Conservation (phyloP, 768 basidiomycete genomes). For the Gelatoporia subvermispora region DNA sequence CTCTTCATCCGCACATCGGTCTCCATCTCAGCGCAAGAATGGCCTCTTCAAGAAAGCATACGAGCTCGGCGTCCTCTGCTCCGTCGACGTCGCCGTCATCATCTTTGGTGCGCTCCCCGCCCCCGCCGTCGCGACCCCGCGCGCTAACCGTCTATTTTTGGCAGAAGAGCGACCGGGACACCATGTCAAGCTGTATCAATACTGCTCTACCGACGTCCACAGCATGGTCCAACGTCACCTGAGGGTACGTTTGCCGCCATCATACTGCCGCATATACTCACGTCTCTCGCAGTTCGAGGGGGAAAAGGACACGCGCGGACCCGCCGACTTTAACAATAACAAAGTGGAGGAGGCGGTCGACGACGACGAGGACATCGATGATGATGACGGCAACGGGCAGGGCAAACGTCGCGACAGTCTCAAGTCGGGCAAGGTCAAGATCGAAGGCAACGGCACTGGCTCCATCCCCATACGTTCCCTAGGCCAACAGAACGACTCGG, state of each 20-base stretch:
- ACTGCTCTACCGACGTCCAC: constrained; percentile 68
- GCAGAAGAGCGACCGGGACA: constrained; percentile 75
- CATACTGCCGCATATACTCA: background rate
- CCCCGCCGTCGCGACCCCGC: background rate
- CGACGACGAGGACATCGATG: constrained; percentile 33
- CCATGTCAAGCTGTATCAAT: constrained; percentile 78
- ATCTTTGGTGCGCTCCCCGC: constrained; percentile 59
- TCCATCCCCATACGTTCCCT: constrained; percentile 16
- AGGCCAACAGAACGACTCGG: constrained; percentile 6
- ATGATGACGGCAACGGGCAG: constrained; percentile 16
- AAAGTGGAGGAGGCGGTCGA: constrained; percentile 31
- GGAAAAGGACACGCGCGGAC: constrained; percentile 44
- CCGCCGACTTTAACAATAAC: constrained; percentile 43
- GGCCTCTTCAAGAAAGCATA: constrained; percentile 91
- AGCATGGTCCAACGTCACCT: constrained; percentile 68
- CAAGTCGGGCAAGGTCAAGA: constrained; percentile 13
- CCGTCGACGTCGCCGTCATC: constrained; percentile 84
- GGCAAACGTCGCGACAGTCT: constrained; percentile 9
- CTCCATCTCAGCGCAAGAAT: constrained; percentile 64
- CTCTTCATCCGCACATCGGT: constrained; percentile 9
- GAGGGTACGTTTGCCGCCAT: constrained; percentile 29
- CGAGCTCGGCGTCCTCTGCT: constrained; percentile 86
- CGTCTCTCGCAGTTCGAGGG: constrained; percentile 39
- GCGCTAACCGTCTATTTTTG: constrained; percentile 36
- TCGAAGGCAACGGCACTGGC: constrained; percentile 10